Percentiles rank a stretch among this genome's conserved stretches.
These are phyloP conservation scores for Euphorbia tirucalli DNA, from an alignment of 345 rosid species.

Conservation along the genomic window DNA sequence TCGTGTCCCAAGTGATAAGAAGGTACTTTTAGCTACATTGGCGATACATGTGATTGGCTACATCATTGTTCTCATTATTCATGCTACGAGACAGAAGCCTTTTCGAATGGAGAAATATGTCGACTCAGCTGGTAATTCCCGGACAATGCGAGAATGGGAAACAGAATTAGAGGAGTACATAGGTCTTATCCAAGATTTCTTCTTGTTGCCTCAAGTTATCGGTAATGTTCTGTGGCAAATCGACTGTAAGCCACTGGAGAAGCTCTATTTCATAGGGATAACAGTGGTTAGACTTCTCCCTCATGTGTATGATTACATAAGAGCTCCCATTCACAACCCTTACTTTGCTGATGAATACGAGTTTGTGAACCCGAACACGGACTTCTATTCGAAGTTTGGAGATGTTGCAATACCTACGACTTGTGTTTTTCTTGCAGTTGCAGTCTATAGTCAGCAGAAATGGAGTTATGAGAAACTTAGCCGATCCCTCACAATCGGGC, in stretches of 20 bases:
- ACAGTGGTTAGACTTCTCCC: slow-evolving; percentile 74
- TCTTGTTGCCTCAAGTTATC: slow-evolving; percentile 85
- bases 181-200: slow-evolving; percentile 85
- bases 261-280: slow-evolving; percentile 62
- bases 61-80: slow-evolving; percentile 43
- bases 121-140: slow-evolving; percentile 34
- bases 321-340: slow-evolving; percentile 59
- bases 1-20: slow-evolving; percentile 63
- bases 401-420: slow-evolving; percentile 67
- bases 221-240: slow-evolving; percentile 73
- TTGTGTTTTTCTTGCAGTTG: slow-evolving; percentile 53
- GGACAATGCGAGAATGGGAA: slow-evolving; percentile 43
- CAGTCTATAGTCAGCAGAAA: slow-evolving; percentile 68
- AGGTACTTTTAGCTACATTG: slow-evolving; percentile 45
- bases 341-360: slow-evolving; percentile 61
- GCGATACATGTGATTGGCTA: slow-evolving; percentile 57
- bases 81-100: slow-evolving; percentile 34
- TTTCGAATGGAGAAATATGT: slow-evolving; percentile 23
- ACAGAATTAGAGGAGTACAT: slow-evolving; percentile 73
- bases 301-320: slow-evolving; percentile 63
- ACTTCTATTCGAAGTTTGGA: slow-evolving; percentile 72
- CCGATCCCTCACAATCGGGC: slow-evolving; percentile 47
- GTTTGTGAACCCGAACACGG: slow-evolving; percentile 64
- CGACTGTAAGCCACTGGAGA: slow-evolving; percentile 55
- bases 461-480: slow-evolving; percentile 73